These are phyloP conservation scores for Ceratocystis diversiconidia DNA, from an alignment of 2,329 filamentous ascomycete genomes.

Conservation along the genomic window DNA sequence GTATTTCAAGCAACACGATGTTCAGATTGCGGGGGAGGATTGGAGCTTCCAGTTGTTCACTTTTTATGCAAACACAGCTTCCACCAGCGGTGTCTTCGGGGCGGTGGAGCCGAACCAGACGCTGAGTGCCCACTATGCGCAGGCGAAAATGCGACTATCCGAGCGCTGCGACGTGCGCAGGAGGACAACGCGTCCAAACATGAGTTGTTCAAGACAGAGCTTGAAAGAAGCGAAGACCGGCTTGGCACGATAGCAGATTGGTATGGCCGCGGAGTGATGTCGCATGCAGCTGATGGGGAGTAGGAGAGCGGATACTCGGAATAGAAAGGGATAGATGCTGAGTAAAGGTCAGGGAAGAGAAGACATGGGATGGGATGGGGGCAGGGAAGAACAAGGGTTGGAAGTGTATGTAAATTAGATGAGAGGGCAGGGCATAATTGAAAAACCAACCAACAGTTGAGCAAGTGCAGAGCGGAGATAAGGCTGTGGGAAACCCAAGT, in stretches of 20 bases:
- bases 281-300: constrained; percentile 28
- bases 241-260: constrained; percentile 90
- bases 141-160: constrained; percentile 71
- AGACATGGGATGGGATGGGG: too few species aligned
- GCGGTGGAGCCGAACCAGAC: constrained; percentile 35
- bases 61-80: constrained; percentile 97
- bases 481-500: too few species aligned
- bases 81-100: constrained; percentile 70
- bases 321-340: too few species aligned
- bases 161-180: constrained; percentile 74
- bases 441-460: too few species aligned
- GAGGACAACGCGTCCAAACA: constrained; percentile 75
- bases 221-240: constrained; percentile 63
- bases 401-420: too few species aligned
- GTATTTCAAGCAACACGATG: constrained; percentile 88
- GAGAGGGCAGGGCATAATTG: too few species aligned
- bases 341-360: too few species aligned
- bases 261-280: constrained; percentile 88
- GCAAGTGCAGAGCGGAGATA: too few species aligned
- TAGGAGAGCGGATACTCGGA: not conserved
- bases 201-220: constrained; percentile 71
- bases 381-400: too few species aligned
- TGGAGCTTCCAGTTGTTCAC: constrained; percentile 84
- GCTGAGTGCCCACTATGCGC: constrained; percentile 80
- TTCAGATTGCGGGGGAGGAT: constrained; percentile 58